Evolutionary conservation across 495 filamentous ascomycete genomes (phyloP), one percentile per base, ranked within the genome.

Genomic region (Aspergillus diversus): DNA sequence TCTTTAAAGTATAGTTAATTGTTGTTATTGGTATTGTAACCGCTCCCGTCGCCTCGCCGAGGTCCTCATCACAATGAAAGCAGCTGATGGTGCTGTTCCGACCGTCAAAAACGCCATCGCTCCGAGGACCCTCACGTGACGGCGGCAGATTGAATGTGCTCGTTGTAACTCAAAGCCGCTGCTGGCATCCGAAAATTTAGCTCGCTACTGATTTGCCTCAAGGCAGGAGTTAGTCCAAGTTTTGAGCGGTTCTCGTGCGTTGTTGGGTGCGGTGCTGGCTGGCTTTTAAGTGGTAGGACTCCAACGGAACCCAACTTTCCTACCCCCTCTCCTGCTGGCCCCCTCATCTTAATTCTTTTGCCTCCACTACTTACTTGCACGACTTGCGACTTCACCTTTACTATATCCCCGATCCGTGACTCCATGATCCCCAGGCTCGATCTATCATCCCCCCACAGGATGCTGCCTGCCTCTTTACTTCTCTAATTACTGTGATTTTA

Each of bases 361-460:
- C 57, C 21, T 48, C 33, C 50, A 48, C 33, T 11, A 12, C 34
- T 33, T 27, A 27, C 21, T 39, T 52, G 43, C 21, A 33, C 52
- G 12, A 55, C 52, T 35, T 8, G 12, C 7, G 21, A n/a, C 17
- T 4, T 9, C 32, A 13, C 15, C 31, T 34, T 46, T 5, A 13
- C 17, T 49, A 27, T 27, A 27, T 27, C 13, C 17, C 12, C 50
- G n/a, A 50, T 50, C 47, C 7, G 8, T 50, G 16, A 50, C 6
- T 50, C 17, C 47, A 50, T 50, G 47, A 27, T 50, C 47, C 47
- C 8, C 5, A n/a, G 53, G 15, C 32, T 31, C 58, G 21, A 21
- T 50, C 21, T 31, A 50, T 62, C 17, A 39, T 42, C 34, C 43
- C 43, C 17, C 47, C 43, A 50, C 61, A 69, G 53, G 63, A 69